phyloP scores from a whole-genome alignment of 73 alveolate species.

The Blepharisma japonicum region DNA sequence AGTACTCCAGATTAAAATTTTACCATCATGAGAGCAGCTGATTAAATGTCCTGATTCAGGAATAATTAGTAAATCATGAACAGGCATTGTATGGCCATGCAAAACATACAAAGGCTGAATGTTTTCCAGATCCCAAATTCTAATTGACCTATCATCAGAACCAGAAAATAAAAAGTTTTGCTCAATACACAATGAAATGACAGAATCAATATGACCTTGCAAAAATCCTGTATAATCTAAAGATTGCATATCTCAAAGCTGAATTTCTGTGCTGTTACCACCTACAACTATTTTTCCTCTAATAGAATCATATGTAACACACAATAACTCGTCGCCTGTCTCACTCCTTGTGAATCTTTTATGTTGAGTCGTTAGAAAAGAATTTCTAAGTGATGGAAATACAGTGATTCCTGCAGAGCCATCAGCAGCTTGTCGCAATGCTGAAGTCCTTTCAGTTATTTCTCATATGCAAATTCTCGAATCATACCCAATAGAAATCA shows the following conservation, averaged over 20 bases:
- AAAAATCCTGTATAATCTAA: conserved; percentile 50
- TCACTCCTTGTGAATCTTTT: background rate
- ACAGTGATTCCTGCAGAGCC: conserved; percentile 26
- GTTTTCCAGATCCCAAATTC: conserved; percentile 71
- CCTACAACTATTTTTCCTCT: conserved; percentile 71
- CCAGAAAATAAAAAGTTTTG: conserved; percentile 76
- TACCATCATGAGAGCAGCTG: conserved; percentile 64
- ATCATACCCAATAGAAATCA: conserved; percentile 80
- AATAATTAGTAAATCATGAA: conserved; percentile 57
- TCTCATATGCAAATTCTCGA: conserved; percentile 85
- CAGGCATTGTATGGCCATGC: conserved; percentile 58
- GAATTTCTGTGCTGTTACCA: conserved; percentile 62
- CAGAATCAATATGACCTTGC: conserved; percentile 73
- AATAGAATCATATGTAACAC: conserved; percentile 63
- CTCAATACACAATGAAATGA: conserved; percentile 76
- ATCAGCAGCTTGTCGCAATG: conserved; percentile 31
- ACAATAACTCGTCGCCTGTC: conserved; percentile 67
- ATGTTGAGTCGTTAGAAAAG: background rate
- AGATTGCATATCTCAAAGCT: conserved; percentile 59
- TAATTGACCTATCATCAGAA: conserved; percentile 79
- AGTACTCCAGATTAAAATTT: conserved; percentile 68
- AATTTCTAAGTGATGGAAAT: conserved; percentile 2
- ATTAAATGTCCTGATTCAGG: conserved; percentile 76
- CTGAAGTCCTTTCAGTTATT: conserved; percentile 72
- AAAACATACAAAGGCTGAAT: conserved; percentile 48